Base-by-base conservation (phyloP, 768 basidiomycete genomes). In the Phaffia tasmanica region DNA sequence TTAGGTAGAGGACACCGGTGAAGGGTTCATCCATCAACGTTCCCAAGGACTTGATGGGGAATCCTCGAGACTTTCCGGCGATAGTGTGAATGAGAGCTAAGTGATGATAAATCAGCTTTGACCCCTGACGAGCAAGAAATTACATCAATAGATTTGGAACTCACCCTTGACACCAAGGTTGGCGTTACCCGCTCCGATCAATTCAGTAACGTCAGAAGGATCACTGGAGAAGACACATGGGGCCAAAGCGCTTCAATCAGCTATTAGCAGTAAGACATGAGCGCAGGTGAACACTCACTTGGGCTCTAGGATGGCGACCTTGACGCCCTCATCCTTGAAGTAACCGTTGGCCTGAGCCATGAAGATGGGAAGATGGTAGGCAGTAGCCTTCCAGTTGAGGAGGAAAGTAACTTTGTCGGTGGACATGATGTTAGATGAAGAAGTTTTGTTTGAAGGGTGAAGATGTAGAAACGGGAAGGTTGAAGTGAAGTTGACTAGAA, bases 21-120 rank as follows among this genome's bases (percentile, higher is more conserved):
- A 73, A 70, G 46, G 72, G 72, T 62, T 72, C 71, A 58, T 72
- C 71, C 64, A 71, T 68, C 18, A 71, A 54, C n/a, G 71, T 71
- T 32, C 71, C 72, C 51, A 72, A 58, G 5, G 63, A 51, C 8
- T 69, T 71, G 32, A 73, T 67, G 2, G 69, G 69, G 60, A 59
- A 71, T 15, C 69, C 70, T 21, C 69, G 63, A 2, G 72, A 71
- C 21, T 62, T 63, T 57, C 69, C 71, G 0, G 68, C 72, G 46
- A 73, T 70, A 14, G 71, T 73, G 67, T 73, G 72, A 19, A 73
- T 69, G 71, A 72, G 71, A 11, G 71, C 35, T 42, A 11, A 5
- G 35, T 11, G 35, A 42, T 42, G 11, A 5, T 11, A 11, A 11
- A 42, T 42, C 35, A 42, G 35, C 35, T 42, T 11, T 42, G 35